A percentile compares a stretch with the other conserved stretches of the same genome.
Conservation (phyloP, 805 yeast species). For the Saccharomycopsis sp. region DNA sequence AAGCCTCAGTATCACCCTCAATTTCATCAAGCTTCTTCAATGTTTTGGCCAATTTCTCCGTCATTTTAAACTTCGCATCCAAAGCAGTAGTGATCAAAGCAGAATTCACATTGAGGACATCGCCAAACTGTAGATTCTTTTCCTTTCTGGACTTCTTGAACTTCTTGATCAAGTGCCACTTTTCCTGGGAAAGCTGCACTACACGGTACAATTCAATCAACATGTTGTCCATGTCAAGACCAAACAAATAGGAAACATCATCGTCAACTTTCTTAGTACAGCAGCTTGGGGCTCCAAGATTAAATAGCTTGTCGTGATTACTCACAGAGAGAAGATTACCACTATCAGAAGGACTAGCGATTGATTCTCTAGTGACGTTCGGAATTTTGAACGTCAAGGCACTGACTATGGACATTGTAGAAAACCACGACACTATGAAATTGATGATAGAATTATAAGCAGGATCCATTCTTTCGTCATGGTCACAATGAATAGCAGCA, state of each 20-base stretch:
- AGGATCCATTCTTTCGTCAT: not conserved
- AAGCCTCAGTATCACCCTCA: not conserved
- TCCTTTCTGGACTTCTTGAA: slow-evolving; percentile 1
- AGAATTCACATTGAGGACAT: slow-evolving; percentile 8
- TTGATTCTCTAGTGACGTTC: slow-evolving; percentile 8
- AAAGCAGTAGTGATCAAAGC: slow-evolving; percentile 9
- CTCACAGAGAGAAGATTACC: not conserved
- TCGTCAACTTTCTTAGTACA: not conserved
- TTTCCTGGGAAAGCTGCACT: slow-evolving; percentile 11
- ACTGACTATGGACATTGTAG: slow-evolving; percentile 3
- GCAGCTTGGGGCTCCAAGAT: not conserved
- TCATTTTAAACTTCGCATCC: not conserved
- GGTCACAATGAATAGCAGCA: not conserved
- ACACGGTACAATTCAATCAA: slow-evolving; percentile 8
- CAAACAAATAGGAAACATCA: slow-evolving; percentile 1
- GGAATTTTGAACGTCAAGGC: slow-evolving; percentile 11
- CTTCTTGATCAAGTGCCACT: slow-evolving; percentile 5
- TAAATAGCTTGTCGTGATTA: not conserved
- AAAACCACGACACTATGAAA: slow-evolving; percentile 6
- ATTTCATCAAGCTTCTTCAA: slow-evolving; percentile 2
- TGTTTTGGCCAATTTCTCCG: not conserved
- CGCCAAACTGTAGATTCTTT: slow-evolving; percentile 1
- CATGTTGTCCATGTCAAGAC: slow-evolving; percentile 4
- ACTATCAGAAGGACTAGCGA: not conserved
- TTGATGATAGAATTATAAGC: not conserved